Evolutionary conservation across 108 stramenopile genomes (phyloP).

Genomic region (Pseudonitzschia pungens): DNA sequence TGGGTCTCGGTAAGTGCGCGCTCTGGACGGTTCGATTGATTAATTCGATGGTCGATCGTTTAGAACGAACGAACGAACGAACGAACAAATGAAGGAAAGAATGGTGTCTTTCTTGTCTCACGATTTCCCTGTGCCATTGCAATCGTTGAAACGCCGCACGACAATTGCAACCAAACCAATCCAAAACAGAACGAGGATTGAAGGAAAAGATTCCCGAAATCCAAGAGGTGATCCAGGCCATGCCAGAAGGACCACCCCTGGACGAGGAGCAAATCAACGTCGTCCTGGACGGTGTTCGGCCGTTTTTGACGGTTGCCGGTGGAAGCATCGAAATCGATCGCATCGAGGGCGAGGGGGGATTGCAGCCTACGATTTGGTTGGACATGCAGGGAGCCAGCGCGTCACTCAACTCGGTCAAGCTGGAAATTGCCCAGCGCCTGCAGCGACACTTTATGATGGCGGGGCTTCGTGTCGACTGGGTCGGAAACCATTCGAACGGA

Average conservation of each 20-base stretch:
- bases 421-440: slow-evolving; percentile 95
- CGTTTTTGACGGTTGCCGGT: slow-evolving; percentile 94
- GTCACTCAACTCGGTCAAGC: slow-evolving; percentile 87
- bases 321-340: slow-evolving; percentile 76
- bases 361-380: slow-evolving; percentile 85
- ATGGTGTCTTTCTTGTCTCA: too few species aligned
- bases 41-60: too few species aligned
- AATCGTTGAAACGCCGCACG: not conserved
- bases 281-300: slow-evolving; percentile 92
- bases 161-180: too few species aligned
- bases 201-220: slow-evolving; percentile 89
- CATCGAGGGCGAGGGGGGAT: slow-evolving; percentile 75
- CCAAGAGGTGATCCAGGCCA: slow-evolving; percentile 91
- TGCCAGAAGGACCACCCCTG: slow-evolving; percentile 90
- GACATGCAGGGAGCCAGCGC: slow-evolving; percentile 89
- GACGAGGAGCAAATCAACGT: slow-evolving; percentile 74
- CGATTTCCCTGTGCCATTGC: not conserved
- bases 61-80: too few species aligned
- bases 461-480: slow-evolving; percentile 85
- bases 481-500: not conserved
- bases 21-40: too few species aligned
- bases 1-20: slow-evolving; percentile 73
- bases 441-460: slow-evolving; percentile 96
- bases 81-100: not conserved
- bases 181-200: slow-evolving; percentile 4